Conservation (phyloP, 2,329 filamentous ascomycete genomes). For the Polytolypa hystricis region DNA sequence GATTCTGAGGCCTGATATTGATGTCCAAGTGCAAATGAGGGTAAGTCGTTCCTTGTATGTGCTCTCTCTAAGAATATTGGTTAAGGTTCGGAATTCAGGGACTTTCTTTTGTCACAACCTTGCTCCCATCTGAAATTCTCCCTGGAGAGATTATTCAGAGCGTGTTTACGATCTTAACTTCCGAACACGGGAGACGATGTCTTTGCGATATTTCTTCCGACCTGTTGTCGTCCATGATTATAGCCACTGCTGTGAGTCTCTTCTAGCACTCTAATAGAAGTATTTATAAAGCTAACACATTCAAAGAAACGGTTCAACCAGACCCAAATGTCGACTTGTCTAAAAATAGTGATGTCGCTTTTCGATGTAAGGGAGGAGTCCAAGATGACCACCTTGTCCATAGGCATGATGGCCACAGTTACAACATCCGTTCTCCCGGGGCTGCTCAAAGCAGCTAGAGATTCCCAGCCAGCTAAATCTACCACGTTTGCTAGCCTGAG, state of each 20-base stretch:
- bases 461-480: neutral
- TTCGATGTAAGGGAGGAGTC: neutral
- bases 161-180: slow-evolving; percentile 18
- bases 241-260: slow-evolving; percentile 29
- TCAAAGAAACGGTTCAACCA: slow-evolving; percentile 4
- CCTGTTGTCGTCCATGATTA: slow-evolving; percentile 20
- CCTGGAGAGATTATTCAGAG: slow-evolving; percentile 19
- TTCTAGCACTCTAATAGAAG: too few relatives aligned
- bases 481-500: neutral
- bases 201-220: slow-evolving; percentile 16
- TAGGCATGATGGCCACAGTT: neutral
- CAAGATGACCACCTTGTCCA: neutral
- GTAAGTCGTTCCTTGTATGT: slow-evolving; percentile 15
- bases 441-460: neutral
- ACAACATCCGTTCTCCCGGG: neutral
- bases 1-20: slow-evolving; percentile 19
- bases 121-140: slow-evolving; percentile 16
- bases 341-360: neutral
- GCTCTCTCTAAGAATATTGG: neutral
- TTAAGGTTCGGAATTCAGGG: slow-evolving; percentile 17
- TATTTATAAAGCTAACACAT: slow-evolving; percentile 9
- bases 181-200: slow-evolving; percentile 14
- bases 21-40: slow-evolving; percentile 23
- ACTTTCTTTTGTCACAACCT: slow-evolving; percentile 20
- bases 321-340: neutral